phyloP scores from a whole-genome alignment of 169 alveolate genomes.

The Plasmodium inui region DNA sequence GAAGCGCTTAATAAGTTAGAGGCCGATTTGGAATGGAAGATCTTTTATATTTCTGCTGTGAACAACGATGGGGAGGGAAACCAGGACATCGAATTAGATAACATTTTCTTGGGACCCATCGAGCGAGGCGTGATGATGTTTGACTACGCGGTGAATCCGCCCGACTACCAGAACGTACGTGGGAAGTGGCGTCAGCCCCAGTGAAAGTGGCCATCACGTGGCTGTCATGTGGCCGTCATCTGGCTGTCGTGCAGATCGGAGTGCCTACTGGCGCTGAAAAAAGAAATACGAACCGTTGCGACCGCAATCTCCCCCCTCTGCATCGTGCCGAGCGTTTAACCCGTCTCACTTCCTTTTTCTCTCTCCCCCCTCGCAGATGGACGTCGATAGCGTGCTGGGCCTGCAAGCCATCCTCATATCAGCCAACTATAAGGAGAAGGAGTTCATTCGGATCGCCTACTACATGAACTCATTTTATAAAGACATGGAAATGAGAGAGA shows the following conservation, averaged over 20 bases:
- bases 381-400: constrained; percentile 91
- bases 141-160: constrained; percentile 93
- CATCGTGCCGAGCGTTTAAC: background rate
- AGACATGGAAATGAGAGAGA: constrained; percentile 93
- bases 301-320: background rate
- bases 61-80: constrained; percentile 82
- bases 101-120: constrained; percentile 94
- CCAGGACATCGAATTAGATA: constrained; percentile 95
- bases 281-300: background rate
- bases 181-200: background rate
- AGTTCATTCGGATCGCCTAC: constrained; percentile 97
- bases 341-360: background rate
- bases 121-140: constrained; percentile 94
- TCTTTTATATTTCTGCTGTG: constrained; percentile 88
- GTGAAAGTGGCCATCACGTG: background rate
- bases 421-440: constrained; percentile 94
- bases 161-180: constrained; percentile 92
- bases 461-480: constrained; percentile 95
- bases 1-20: constrained; percentile 92
- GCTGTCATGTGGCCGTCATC: background rate
- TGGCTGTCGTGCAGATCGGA: background rate
- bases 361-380: constrained; percentile 77
- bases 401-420: constrained; percentile 96
- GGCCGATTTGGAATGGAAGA: constrained; percentile 94
- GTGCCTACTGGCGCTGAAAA: background rate